Evolutionary conservation across 331 rosid genomes (phyloP).

Genomic region (Pyracantha coccinea): DNA sequence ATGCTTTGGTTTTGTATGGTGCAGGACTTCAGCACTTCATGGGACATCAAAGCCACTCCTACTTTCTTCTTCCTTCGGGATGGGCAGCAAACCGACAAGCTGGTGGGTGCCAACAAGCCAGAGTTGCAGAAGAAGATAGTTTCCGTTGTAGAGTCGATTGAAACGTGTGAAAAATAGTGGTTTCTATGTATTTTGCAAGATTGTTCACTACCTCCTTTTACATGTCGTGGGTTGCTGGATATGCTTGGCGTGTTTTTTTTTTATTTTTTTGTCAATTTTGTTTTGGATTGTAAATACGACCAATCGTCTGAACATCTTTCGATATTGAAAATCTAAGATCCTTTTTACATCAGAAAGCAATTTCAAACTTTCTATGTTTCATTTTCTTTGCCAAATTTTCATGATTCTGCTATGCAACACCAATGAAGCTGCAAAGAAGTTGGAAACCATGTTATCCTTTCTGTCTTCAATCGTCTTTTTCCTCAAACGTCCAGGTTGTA

Average conservation of each 20-base stretch:
- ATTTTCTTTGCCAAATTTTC: too few species aligned
- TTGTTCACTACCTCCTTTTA: neutral
- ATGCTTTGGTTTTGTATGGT: conserved; percentile 10
- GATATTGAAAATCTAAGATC: neutral
- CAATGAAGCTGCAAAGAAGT: too few species aligned
- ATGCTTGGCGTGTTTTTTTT: neutral
- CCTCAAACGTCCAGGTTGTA: neutral
- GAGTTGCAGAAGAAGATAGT: conserved; percentile 73
- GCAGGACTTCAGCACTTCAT: conserved; percentile 88
- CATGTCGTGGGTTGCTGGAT: conserved; percentile 11
- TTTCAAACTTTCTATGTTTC: neutral
- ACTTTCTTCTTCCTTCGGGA: conserved; percentile 89
- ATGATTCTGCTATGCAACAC: too few species aligned
- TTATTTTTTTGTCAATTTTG: neutral
- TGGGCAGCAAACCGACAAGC: conserved; percentile 84
- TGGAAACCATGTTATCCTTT: neutral
- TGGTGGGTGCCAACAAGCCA: conserved; percentile 93
- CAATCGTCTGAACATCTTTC: neutral
- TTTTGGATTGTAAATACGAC: conserved; percentile 14
- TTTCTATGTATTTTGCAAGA: conserved; percentile 4
- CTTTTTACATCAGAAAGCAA: neutral
- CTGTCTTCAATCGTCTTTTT: neutral
- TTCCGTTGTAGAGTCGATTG: conserved; percentile 40
- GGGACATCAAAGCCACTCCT: conserved; percentile 98
- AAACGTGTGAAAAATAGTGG: conserved; percentile 13